Evolutionary conservation across 176 grass and related monocot genomes (phyloP).

Genomic region (Tillandsia fasciculata): DNA sequence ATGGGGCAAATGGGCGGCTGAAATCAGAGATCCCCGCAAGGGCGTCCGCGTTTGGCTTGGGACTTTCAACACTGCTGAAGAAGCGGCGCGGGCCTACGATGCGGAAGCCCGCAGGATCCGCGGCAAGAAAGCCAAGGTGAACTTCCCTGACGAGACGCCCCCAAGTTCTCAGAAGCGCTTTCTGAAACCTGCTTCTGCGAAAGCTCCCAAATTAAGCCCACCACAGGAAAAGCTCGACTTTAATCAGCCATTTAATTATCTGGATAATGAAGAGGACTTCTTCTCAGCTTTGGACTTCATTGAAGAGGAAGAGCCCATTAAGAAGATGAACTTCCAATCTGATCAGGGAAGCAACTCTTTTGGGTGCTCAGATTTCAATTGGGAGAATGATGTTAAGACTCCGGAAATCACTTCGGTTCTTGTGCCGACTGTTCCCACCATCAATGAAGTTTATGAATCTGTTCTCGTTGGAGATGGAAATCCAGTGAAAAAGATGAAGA

Average conservation of each 20-base stretch:
- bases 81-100: constrained; percentile 96
- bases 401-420: constrained; percentile 13
- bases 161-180: constrained; percentile 26
- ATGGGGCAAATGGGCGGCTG: constrained; percentile 99
- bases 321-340: constrained; percentile 13
- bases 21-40: constrained; percentile 91
- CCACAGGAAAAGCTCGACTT: constrained; percentile 23
- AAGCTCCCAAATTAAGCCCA: constrained; percentile 26
- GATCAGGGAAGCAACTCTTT: constrained; percentile 19
- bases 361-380: constrained; percentile 4
- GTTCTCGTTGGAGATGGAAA: background rate
- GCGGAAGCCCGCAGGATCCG: constrained; percentile 80
- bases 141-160: constrained; percentile 64
- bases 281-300: constrained; percentile 26
- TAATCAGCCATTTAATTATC: constrained; percentile 4
- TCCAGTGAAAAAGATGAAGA: constrained; percentile 3
- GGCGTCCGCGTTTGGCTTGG: constrained; percentile 96
- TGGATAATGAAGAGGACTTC: constrained; percentile 24
- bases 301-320: constrained; percentile 25
- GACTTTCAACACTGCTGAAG: constrained; percentile 91
- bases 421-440: background rate
- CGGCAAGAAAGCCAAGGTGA: constrained; percentile 96
- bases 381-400: constrained; percentile 1
- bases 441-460: background rate
- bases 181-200: constrained; percentile 7